These are phyloP conservation scores for Letharia lupina DNA, from an alignment of 495 filamentous ascomycete genomes.

Conservation along the genomic window DNA sequence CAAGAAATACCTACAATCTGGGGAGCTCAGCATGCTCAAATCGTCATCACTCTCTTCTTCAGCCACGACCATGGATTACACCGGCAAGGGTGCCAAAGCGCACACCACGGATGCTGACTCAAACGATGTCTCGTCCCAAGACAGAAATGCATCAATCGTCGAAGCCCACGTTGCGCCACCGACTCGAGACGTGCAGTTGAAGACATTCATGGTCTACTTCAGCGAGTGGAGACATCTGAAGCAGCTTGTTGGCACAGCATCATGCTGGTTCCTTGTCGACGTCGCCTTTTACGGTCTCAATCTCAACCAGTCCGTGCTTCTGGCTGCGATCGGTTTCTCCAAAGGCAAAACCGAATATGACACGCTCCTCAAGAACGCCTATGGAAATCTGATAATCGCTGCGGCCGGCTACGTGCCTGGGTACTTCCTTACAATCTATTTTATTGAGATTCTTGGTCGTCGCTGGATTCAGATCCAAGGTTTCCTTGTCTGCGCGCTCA, in stretches of 20 bases:
- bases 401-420: slow-evolving; percentile 69
- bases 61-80: slow-evolving; percentile 61
- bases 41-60: slow-evolving; percentile 45
- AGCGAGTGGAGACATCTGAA: slow-evolving; percentile 57
- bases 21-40: slow-evolving; percentile 46
- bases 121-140: slow-evolving; percentile 32
- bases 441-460: slow-evolving; percentile 64
- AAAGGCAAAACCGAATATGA: slow-evolving; percentile 50
- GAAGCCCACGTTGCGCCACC: slow-evolving; percentile 39
- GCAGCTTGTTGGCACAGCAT: slow-evolving; percentile 66
- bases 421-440: slow-evolving; percentile 66
- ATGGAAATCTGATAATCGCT: slow-evolving; percentile 67
- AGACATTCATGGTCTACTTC: slow-evolving; percentile 58
- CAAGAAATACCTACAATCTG: slow-evolving; percentile 46
- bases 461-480: slow-evolving; percentile 73
- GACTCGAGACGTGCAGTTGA: slow-evolving; percentile 55
- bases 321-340: slow-evolving; percentile 60
- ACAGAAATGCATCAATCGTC: slow-evolving; percentile 46
- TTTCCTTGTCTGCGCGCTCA: slow-evolving; percentile 61
- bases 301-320: slow-evolving; percentile 64
- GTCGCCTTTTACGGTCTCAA: slow-evolving; percentile 61
- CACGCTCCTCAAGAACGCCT: slow-evolving; percentile 57
- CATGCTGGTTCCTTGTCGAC: slow-evolving; percentile 73
- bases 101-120: background rate
- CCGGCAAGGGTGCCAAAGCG: slow-evolving; percentile 37